phyloP scores from a whole-genome alignment of 352 stramenopile genomes.

The Elongisporangium anandrum region DNA sequence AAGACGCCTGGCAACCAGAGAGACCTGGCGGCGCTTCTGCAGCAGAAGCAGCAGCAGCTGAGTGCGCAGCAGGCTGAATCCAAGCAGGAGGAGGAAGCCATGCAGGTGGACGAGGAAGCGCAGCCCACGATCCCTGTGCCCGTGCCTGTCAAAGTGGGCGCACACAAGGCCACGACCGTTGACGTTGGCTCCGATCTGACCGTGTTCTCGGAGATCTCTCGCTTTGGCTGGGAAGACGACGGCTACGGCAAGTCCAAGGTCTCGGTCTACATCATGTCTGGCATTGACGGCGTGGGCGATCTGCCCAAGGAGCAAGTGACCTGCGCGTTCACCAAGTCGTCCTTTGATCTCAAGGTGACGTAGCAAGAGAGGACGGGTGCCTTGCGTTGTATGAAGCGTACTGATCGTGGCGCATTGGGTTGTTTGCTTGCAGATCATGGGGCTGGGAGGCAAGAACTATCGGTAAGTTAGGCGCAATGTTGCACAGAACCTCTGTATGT shows the following conservation, averaged over 20 bases:
- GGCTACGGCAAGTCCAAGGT: conserved; percentile 87
- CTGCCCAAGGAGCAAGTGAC: conserved; percentile 68
- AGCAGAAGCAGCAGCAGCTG: conserved; percentile 52
- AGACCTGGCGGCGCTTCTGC: conserved; percentile 58
- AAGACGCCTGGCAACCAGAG: conserved; percentile 55
- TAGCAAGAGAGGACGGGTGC: neutral
- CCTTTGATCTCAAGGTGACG: conserved; percentile 79
- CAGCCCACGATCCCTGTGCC: conserved; percentile 10
- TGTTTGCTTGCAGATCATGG: conserved; percentile 35
- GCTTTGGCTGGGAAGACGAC: conserved; percentile 86
- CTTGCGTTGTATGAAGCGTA: neutral
- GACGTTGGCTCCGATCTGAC: conserved; percentile 27
- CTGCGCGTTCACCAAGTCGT: conserved; percentile 75
- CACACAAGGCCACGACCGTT: conserved; percentile 15
- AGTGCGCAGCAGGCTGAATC: conserved; percentile 7
- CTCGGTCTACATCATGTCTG: conserved; percentile 77
- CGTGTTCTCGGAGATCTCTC: conserved; percentile 79
- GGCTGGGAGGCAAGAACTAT: conserved; percentile 71
- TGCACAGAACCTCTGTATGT: neutral
- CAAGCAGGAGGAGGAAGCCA: conserved; percentile 17
- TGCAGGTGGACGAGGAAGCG: conserved; percentile 14
- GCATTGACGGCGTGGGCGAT: conserved; percentile 69
- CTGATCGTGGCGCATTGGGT: neutral
- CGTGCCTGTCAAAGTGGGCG: conserved; percentile 18
- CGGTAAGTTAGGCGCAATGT: conserved; percentile 13